Conservation (phyloP, 2,329 filamentous ascomycete genomes). For the Pseudocercospora fijiensis region DNA sequence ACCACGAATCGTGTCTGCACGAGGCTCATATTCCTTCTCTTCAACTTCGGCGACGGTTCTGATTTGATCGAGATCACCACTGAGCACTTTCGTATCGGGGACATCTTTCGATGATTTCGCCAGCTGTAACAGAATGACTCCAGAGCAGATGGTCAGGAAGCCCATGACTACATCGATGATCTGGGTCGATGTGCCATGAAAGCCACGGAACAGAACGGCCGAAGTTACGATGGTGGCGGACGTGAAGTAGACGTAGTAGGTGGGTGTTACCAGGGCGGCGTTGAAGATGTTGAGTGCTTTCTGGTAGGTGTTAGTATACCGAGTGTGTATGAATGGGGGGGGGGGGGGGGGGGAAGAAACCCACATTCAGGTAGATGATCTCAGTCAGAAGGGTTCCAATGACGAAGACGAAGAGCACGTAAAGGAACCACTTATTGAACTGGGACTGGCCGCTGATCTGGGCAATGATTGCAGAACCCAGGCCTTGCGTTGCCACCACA, state of each 20-base stretch:
- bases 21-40: slow-evolving; percentile 93
- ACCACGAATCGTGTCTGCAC: slow-evolving; percentile 92
- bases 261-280: slow-evolving; percentile 92
- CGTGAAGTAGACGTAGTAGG: slow-evolving; percentile 98
- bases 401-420: slow-evolving; percentile 87
- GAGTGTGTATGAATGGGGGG: not conserved
- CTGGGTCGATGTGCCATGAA: slow-evolving; percentile 77
- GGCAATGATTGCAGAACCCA: slow-evolving; percentile 87
- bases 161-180: slow-evolving; percentile 91
- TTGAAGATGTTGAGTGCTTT: slow-evolving; percentile 99
- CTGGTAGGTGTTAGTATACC: slow-evolving; percentile 50
- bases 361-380: slow-evolving; percentile 92
- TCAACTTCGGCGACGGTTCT: slow-evolving; percentile 93
- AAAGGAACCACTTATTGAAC: slow-evolving; percentile 97
- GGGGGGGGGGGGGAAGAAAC: too few relatives aligned
- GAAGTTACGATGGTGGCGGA: slow-evolving; percentile 93
- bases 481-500: slow-evolving; percentile 89
- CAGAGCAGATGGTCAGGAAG: slow-evolving; percentile 89
- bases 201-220: slow-evolving; percentile 86
- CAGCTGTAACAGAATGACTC: slow-evolving; percentile 89
- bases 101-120: slow-evolving; percentile 98
- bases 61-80: slow-evolving; percentile 89
- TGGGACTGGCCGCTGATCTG: slow-evolving; percentile 78
- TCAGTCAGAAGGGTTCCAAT: slow-evolving; percentile 85
- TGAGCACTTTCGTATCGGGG: slow-evolving; percentile 87